Conservation (phyloP, 192 early-diverging fungal genomes). For the Rhizophagus prolifer region DNA sequence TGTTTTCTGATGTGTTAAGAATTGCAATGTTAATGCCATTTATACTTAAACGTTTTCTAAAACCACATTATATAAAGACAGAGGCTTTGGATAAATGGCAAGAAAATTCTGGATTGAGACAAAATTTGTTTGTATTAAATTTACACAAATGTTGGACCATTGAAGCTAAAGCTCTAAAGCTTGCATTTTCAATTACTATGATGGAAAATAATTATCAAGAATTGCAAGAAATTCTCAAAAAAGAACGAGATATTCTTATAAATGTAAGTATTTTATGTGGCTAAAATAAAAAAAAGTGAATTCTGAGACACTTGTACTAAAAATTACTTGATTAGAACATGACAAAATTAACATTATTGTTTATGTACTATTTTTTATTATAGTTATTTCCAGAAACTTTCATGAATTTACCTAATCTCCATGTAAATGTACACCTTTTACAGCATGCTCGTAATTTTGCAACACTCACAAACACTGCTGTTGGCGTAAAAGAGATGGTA, state of each 20-base stretch:
- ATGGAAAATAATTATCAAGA: not conserved
- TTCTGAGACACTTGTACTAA: too few species aligned
- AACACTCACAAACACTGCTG: not conserved
- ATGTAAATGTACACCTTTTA: not conserved
- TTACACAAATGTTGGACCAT: not conserved
- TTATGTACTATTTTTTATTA: too few species aligned
- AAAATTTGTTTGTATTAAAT: not conserved
- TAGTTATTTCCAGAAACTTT: not conserved
- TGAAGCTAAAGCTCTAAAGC: not conserved
- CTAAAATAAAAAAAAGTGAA: too few species aligned
- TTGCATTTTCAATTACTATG: not conserved
- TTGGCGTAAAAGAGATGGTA: not conserved
- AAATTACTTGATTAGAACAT: too few species aligned
- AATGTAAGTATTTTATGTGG: not conserved
- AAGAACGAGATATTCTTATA: not conserved
- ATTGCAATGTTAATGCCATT: slow-evolving; percentile 12
- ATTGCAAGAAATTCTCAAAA: not conserved
- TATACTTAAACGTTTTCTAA: not conserved
- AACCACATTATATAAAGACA: not conserved
- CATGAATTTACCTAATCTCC: not conserved
- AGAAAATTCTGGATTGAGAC: not conserved
- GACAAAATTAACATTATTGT: too few species aligned
- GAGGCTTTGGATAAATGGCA: not conserved
- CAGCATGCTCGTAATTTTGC: not conserved
- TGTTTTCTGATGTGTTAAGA: slow-evolving; percentile 3